Evolutionary conservation across 2,329 filamentous ascomycete genomes (phyloP).

Genomic region (Xylariaceae sp.): DNA sequence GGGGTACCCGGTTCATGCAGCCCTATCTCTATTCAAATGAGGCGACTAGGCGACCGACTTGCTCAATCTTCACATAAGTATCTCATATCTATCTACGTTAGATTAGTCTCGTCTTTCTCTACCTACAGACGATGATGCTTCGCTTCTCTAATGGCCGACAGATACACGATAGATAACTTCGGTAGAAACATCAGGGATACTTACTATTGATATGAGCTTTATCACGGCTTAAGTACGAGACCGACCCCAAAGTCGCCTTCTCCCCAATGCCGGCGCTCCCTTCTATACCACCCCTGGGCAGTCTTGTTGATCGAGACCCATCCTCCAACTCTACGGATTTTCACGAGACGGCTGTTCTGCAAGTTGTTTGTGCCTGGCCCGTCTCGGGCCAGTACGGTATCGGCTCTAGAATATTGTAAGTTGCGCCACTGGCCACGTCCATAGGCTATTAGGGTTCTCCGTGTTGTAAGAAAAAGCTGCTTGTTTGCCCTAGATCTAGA

Average conservation of each 20-base stretch:
- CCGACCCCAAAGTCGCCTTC: constrained; percentile 7
- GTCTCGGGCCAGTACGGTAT: constrained; percentile 46
- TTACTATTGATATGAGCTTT: neutral
- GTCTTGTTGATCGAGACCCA: constrained; percentile 25
- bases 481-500: neutral
- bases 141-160: neutral
- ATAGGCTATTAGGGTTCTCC: neutral
- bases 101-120: neutral
- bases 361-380: constrained; percentile 47
- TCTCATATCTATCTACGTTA: neutral
- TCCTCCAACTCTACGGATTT: constrained; percentile 29
- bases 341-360: constrained; percentile 17
- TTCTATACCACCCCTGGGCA: constrained; percentile 34
- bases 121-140: neutral
- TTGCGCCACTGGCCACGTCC: constrained; percentile 5
- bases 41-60: neutral
- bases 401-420: constrained; percentile 44
- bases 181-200: neutral
- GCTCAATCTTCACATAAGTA: too few relatives aligned
- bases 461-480: neutral
- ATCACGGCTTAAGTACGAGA: constrained; percentile 3
- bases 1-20: neutral
- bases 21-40: neutral
- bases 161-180: neutral
- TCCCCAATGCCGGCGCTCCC: constrained; percentile 41